Evolutionary conservation across 176 grass and related monocot genomes (phyloP).

Genomic region (Cocos nucifera): DNA sequence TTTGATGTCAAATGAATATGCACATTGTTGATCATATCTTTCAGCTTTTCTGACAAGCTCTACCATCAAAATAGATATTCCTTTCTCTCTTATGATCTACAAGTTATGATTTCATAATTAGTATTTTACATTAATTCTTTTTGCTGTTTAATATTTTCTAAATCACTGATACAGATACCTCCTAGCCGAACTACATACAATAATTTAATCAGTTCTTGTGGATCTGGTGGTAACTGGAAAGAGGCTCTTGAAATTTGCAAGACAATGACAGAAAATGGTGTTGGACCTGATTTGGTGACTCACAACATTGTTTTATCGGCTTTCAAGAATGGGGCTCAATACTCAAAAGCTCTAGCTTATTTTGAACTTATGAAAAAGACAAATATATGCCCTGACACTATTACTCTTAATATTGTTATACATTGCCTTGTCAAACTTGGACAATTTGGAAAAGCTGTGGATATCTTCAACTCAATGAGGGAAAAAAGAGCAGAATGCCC

Average conservation of each 20-base stretch:
- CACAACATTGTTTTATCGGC: constrained; percentile 94
- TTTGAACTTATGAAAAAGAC: constrained; percentile 86
- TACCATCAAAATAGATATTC: no score
- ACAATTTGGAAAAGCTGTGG: constrained; percentile 62
- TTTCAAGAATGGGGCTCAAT: constrained; percentile 78
- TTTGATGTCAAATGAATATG: no score
- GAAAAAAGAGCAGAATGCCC: constrained; percentile 45
- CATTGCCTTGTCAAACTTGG: constrained; percentile 76
- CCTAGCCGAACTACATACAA: constrained; percentile 79
- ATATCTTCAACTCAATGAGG: constrained; percentile 78
- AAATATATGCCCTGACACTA: constrained; percentile 53
- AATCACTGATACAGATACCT: constrained; percentile 54
- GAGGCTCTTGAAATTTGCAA: constrained; percentile 84
- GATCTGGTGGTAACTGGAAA: constrained; percentile 79
- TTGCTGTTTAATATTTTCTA: neutral
- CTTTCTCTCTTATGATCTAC: no score
- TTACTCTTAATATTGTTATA: constrained; percentile 82
- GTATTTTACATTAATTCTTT: no score
- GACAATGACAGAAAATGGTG: constrained; percentile 97
- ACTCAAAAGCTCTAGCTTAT: constrained; percentile 72
- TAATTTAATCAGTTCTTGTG: constrained; percentile 94
- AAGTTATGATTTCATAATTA: no score
- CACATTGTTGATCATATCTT: no score
- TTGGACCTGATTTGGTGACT: constrained; percentile 88
- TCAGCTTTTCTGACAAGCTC: no score